These are phyloP conservation scores for Leccinum subrobustum DNA, from an alignment of 1,284 basidiomycete genomes.

Conservation along the genomic window DNA sequence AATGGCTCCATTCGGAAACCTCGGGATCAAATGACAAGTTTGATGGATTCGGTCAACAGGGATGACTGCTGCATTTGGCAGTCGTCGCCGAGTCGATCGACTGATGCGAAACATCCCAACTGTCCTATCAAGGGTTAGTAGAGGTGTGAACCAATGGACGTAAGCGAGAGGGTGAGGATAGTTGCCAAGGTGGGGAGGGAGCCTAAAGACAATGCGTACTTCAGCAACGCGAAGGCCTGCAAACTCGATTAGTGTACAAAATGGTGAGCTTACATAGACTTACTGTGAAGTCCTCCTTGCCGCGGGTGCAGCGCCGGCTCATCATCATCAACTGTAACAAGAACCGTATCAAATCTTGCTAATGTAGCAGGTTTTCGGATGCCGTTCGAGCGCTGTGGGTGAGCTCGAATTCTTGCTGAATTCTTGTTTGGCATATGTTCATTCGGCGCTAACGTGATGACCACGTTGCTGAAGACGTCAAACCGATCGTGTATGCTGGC, in stretches of 20 bases:
- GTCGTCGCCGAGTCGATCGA: neutral
- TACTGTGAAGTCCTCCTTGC: neutral
- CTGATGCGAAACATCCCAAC: conserved; percentile 4
- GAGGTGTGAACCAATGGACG: conserved; percentile 10
- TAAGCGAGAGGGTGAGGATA: conserved; percentile 9
- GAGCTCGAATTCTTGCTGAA: too few relatives aligned
- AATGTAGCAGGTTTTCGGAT: too few relatives aligned
- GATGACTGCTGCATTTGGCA: neutral
- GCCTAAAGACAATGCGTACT: conserved; percentile 8
- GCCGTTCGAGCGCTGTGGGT: too few relatives aligned
- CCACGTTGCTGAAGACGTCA: too few relatives aligned
- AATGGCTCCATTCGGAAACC: neutral
- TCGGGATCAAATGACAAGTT: conserved; percentile 10
- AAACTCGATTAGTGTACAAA: neutral
- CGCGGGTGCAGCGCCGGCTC: too few relatives aligned
- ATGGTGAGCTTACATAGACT: neutral
- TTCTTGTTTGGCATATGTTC: too few relatives aligned
- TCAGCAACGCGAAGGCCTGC: neutral
- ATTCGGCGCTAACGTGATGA: too few relatives aligned
- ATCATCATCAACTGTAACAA: too few relatives aligned
- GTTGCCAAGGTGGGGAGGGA: conserved; percentile 5
- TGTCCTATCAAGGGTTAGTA: neutral
- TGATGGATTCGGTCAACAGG: neutral
- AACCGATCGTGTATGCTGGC: too few relatives aligned
- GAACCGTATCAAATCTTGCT: too few relatives aligned